These are phyloP conservation scores for Saccharomycopsis phalli DNA, from an alignment of 1,139 yeast genomes.

Conservation along the genomic window DNA sequence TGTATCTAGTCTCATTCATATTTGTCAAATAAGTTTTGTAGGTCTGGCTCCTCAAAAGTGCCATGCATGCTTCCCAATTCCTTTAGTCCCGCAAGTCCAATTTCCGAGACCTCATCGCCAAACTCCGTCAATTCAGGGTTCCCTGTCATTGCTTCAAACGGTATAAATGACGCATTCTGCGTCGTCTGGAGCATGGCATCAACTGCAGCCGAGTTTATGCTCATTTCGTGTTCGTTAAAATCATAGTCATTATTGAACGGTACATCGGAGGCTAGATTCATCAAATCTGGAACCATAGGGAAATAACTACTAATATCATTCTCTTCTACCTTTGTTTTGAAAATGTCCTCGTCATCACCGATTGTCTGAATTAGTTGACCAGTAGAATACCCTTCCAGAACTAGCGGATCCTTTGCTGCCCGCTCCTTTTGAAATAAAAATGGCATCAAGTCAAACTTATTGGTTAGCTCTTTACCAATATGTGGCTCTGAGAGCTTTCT, in stretches of 20 bases:
- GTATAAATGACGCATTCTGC: constrained; percentile 1
- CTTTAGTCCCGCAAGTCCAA: too few species aligned
- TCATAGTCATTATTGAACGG: neutral
- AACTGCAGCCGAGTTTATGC: constrained; percentile 2
- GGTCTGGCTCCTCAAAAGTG: too few species aligned
- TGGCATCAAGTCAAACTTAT: constrained; percentile 1
- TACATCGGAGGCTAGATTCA: neutral
- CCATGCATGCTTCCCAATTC: too few species aligned
- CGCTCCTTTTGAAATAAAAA: constrained; percentile 1
- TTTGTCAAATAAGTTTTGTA: too few species aligned
- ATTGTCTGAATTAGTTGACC: neutral
- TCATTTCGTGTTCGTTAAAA: neutral
- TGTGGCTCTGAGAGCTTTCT: constrained; percentile 9
- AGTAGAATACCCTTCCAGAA: neutral
- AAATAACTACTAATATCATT: neutral
- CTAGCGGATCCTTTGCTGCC: neutral
- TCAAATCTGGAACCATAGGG: neutral
- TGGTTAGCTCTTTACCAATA: neutral
- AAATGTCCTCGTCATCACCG: neutral
- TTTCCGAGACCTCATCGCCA: too few species aligned
- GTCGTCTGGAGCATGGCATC: constrained; percentile 7
- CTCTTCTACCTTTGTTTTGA: neutral
- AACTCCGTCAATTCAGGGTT: too few species aligned
- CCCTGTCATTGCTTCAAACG: too few species aligned
- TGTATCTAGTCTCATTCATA: too few species aligned